Percentiles rank a stretch among this genome's conserved stretches.
Evolutionary conservation across 139 green algal species (phyloP).

Genomic region (Monoraphidium neglectum): DNA sequence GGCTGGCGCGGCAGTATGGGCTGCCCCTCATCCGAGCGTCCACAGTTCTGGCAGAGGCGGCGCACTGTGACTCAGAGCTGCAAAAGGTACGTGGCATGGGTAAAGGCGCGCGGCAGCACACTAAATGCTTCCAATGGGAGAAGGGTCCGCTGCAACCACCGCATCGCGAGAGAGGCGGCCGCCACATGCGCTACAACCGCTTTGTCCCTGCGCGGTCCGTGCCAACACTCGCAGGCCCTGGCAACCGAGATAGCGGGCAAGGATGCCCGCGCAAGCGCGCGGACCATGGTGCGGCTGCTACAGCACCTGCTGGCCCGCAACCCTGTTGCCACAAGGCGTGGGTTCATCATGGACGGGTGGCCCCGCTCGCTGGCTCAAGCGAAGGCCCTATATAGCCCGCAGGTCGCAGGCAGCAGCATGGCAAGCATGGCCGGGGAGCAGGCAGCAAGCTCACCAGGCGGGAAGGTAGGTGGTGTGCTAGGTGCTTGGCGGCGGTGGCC

Average conservation of each 20-base stretch:
- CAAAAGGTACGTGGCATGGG: slow-evolving; percentile 19
- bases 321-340: slow-evolving; percentile 3
- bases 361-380: neutral
- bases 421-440: no score
- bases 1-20: slow-evolving; percentile 16
- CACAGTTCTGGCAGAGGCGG: slow-evolving; percentile 16
- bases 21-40: slow-evolving; percentile 16
- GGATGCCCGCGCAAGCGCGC: slow-evolving; percentile 5
- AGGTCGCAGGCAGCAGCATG: neutral
- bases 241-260: slow-evolving; percentile 9
- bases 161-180: no score
- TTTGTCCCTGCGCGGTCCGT: no score
- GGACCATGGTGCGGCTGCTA: slow-evolving; percentile 1
- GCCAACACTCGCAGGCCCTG: neutral
- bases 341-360: slow-evolving; percentile 31
- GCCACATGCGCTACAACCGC: no score
- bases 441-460: no score
- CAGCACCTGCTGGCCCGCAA: slow-evolving; percentile 25
- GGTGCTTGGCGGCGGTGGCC: no score
- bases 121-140: no score
- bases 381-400: neutral
- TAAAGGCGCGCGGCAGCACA: no score
- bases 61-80: slow-evolving; percentile 11
- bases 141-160: no score
- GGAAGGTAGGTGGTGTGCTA: no score